Evolutionary conservation across 2,329 filamentous ascomycete genomes (phyloP).

Genomic region (Mycocentrospora acerina): DNA sequence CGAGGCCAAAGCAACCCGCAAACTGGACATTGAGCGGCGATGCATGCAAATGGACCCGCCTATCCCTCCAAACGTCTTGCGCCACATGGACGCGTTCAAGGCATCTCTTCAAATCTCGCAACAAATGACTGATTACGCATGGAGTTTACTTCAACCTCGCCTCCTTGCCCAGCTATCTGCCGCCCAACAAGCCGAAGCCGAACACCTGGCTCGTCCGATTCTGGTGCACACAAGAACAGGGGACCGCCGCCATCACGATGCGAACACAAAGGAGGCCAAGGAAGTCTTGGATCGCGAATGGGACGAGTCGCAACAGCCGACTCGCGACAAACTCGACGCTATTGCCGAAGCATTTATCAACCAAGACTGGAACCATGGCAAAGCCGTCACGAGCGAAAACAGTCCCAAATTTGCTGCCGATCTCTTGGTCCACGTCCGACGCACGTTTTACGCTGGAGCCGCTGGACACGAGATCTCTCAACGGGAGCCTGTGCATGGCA

Average conservation of each 20-base stretch:
- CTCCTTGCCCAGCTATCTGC: conserved; percentile 65
- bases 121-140: conserved; percentile 68
- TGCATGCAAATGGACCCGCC: conserved; percentile 68
- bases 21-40: conserved; percentile 70
- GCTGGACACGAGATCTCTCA: conserved; percentile 54
- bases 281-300: conserved; percentile 68
- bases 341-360: conserved; percentile 72
- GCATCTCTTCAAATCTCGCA: conserved; percentile 70
- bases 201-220: conserved; percentile 52
- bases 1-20: conserved; percentile 64
- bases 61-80: conserved; percentile 61
- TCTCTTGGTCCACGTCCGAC: conserved; percentile 67
- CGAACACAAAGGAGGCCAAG: conserved; percentile 53
- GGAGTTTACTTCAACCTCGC: conserved; percentile 68
- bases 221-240: conserved; percentile 50
- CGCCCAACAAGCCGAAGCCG: conserved; percentile 59
- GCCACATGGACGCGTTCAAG: conserved; percentile 72
- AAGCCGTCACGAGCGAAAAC: conserved; percentile 63
- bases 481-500: conserved; percentile 4
- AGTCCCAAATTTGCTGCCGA: conserved; percentile 70
- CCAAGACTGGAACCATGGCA: conserved; percentile 64
- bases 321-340: conserved; percentile 64
- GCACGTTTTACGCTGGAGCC: conserved; percentile 65
- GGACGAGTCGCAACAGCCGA: conserved; percentile 68
- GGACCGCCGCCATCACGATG: conserved; percentile 51